Base-by-base conservation (phyloP, 1,284 basidiomycete genomes). In the Leccinum pallidistipes region DNA sequence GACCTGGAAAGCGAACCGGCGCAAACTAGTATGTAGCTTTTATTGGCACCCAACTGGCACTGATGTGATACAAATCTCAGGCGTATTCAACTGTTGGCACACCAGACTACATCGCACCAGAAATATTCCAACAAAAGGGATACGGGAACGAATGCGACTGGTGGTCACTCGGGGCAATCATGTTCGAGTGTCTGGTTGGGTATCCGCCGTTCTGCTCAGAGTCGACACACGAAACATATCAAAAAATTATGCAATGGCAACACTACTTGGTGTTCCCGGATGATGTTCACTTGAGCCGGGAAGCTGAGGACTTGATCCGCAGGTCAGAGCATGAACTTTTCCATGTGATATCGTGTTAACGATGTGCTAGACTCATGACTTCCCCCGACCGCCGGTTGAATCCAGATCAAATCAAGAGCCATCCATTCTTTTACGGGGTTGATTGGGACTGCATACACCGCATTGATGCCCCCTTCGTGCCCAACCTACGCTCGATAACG, bases 11-110 rank as follows among this genome's bases (percentile, higher is more conserved):
- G 97, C 96, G 7, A 99, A 99, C 76, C 86, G 97, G 58, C 82
- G 97, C 69, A 99, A 98, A 78, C 82, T 99, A 59, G 92, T 92
- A 68, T 64, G 86, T 76, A 5, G 45, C 3, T 29, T 56, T 43
- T 38, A 29, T 24, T 16, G 27, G 14, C 14, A 32, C 49, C 5
- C 5, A 21, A 18, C 31, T 43, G 10, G 24, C 40, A 47, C 18
- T 57, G 29, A 43, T 36, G 31, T 45, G 38, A 53, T 49, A n/a
- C 10, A 49, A 29, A 60, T 50, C 18, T 40, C 31, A 94, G 92
- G 97, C 97, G 5, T 99, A 97, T 77, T 98, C 96, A 1, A 99
- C 97, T n/a, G 97, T 99, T 64, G 97, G 97, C 49, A 99, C 97
- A 24, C 97, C 97, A 1, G 97, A 99, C 77, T 99, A 99, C 77